Percentiles rank a stretch among this genome's conserved stretches.
These are phyloP conservation scores for Lactarius sanguifluus DNA, from an alignment of 768 basidiomycete genomes.

Conservation along the genomic window DNA sequence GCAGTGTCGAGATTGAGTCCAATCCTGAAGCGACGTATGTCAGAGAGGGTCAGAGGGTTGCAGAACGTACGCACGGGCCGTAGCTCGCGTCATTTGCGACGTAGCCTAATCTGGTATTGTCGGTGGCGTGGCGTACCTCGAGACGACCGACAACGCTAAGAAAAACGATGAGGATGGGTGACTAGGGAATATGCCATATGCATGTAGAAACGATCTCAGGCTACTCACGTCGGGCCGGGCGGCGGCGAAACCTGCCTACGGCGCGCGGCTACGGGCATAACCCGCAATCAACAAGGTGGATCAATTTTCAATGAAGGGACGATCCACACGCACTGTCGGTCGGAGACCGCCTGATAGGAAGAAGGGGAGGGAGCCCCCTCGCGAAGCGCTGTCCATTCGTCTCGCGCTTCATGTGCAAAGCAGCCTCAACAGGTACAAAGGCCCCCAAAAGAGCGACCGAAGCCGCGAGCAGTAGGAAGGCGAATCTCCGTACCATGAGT, in stretches of 20 bases:
- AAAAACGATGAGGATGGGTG: background rate
- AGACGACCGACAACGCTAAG: background rate
- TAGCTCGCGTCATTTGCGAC: background rate
- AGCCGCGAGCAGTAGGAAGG: background rate
- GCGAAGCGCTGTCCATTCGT: constrained; percentile 18
- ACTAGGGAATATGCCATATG: background rate
- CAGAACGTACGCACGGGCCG: background rate
- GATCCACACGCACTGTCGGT: background rate
- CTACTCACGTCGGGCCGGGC: background rate
- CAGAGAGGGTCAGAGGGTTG: rapidly evolving
- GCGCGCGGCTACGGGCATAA: background rate
- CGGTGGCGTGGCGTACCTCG: background rate
- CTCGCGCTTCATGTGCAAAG: background rate
- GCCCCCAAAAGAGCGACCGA: background rate
- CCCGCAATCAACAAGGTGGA: background rate
- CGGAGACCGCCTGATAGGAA: background rate
- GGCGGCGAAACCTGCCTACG: too few relatives aligned
- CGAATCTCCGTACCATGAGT: constrained; percentile 10
- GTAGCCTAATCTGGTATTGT: background rate
- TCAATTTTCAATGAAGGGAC: background rate
- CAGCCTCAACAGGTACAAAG: background rate
- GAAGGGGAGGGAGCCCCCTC: constrained; percentile 5
- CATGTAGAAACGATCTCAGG: background rate
- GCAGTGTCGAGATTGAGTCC: background rate
- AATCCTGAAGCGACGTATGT: background rate